Percentiles rank a stretch among this genome's conserved stretches.
phyloP scores from a whole-genome alignment of 108 stramenopile species.

The Cyclotella sp. region DNA sequence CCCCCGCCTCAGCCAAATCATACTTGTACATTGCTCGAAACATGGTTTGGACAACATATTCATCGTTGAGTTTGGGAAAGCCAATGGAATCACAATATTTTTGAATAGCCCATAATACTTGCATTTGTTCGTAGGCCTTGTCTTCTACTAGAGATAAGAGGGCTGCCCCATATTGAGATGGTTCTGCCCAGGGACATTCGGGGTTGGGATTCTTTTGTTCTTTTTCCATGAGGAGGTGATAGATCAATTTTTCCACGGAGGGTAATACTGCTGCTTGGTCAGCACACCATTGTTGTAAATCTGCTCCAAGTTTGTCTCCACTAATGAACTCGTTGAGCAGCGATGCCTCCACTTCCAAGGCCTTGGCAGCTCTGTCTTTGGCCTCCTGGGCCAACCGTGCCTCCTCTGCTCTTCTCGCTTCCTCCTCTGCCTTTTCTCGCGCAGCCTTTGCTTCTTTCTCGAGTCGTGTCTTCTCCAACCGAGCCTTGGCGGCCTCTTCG shows the following conservation, averaged over 20 bases:
- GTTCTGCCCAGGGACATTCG: conserved; percentile 79
- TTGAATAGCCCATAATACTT: conserved; percentile 83
- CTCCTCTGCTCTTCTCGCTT: conserved; percentile 53
- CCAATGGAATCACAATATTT: conserved; percentile 81
- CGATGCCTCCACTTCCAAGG: conserved; percentile 43
- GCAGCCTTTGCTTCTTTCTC: conserved; percentile 45
- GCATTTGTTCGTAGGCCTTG: conserved; percentile 72
- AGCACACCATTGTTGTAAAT: conserved; percentile 71
- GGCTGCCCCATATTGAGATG: conserved; percentile 70
- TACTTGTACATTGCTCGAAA: conserved; percentile 90
- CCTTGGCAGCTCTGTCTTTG: conserved; percentile 39
- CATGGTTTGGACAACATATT: conserved; percentile 83
- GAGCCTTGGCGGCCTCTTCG: conserved; percentile 57
- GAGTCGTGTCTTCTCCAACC: neutral
- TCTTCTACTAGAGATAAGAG: conserved; percentile 76
- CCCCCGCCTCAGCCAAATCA: conserved; percentile 81
- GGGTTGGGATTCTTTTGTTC: conserved; percentile 74
- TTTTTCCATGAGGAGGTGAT: conserved; percentile 64
- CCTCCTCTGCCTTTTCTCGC: conserved; percentile 48
- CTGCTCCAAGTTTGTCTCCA: conserved; percentile 75
- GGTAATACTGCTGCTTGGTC: conserved; percentile 57
- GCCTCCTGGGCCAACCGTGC: conserved; percentile 41
- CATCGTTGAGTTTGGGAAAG: conserved; percentile 86
- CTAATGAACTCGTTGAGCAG: conserved; percentile 68
- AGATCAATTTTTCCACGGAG: conserved; percentile 70